Evolutionary conservation across 768 basidiomycete genomes (phyloP), one percentile per base, ranked within the genome.

Genomic region (Cubamyces sp.): DNA sequence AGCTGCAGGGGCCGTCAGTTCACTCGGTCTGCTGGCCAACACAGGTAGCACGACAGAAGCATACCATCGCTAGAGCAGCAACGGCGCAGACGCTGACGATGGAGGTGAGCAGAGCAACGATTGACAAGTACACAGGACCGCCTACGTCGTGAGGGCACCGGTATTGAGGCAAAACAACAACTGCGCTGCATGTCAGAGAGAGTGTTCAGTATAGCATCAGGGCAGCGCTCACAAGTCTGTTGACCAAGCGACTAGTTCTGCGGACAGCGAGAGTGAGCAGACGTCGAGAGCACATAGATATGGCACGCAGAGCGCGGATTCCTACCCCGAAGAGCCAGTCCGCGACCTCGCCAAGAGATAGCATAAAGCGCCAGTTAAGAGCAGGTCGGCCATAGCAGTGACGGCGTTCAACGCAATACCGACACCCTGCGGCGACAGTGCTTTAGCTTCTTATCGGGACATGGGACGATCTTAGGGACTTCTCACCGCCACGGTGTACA

Each of bases 81-180:
- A 49, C 28, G 48, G 48, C 48, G 26, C 48, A 49, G 26, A 49
- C 15, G 18, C 48, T 49, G 19, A 12, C 3, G 14, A 5, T 6
- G 16, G 14, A n/a, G 15, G 23, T 49, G 48, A 49, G 48, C 16
- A 49, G 16, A 28, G 48, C 34, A 25, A 14, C 26, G 19, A 25
- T 2, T 26, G 19, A 16, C 15, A 26, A 5, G 19, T 12, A 4
- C 16, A 25, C 26, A 14, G 28, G 4, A 12, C 48, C 3, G 14
- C 48, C 28, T 49, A 49, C 48, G 48, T 49, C 11, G 48, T 49
- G 19, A 49, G 25, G 25, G 28, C 6, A 26, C 48, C 48, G 18
- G 48, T 49, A 9, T 49, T 49, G 25, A 49, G 48, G 48, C 48
- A 49, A 25, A 49, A 49, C 25, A 49, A 9, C 25, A 49, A 14